Evolutionary conservation across 192 early-diverging fungal genomes (phyloP).

Genomic region (Mortierella alpina): DNA sequence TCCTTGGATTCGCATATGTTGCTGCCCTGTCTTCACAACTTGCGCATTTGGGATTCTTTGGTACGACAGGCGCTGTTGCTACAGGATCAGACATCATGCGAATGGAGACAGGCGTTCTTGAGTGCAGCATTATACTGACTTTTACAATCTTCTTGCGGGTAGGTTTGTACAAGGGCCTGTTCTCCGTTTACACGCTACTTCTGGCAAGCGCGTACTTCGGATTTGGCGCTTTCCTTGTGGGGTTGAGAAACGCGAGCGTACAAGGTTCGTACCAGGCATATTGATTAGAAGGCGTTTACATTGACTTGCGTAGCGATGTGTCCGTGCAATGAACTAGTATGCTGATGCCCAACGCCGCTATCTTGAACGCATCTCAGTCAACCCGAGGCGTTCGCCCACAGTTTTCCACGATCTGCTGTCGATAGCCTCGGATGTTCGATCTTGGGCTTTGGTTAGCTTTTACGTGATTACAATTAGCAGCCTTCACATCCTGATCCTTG

Average conservation of each 20-base stretch:
- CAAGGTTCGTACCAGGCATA: conserved; percentile 1
- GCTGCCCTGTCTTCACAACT: conserved; percentile 29
- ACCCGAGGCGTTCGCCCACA: conserved; percentile 42
- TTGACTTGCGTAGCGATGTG: no score
- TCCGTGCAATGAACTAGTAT: neutral
- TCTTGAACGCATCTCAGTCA: conserved; percentile 15
- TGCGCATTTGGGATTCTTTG: conserved; percentile 10
- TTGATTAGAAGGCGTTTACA: no score
- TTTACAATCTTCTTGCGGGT: neutral
- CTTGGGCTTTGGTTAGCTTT: conserved; percentile 30
- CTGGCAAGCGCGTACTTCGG: conserved; percentile 21
- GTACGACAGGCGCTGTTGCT: neutral
- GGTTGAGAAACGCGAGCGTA: conserved; percentile 35
- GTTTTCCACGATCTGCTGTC: conserved; percentile 26
- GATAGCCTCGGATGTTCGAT: conserved; percentile 19
- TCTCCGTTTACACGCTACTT: conserved; percentile 18
- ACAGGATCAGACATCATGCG: no score
- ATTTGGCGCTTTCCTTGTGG: conserved; percentile 30
- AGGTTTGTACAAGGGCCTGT: conserved; percentile 22
- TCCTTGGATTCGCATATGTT: conserved; percentile 32
- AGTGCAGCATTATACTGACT: neutral
- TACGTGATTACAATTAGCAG: conserved; percentile 18
- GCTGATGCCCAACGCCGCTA: neutral
- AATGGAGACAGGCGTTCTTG: no score
- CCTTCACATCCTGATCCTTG: conserved; percentile 25